Base-by-base conservation (phyloP, 345 rosid species). In the Toxicodendron radicans region DNA sequence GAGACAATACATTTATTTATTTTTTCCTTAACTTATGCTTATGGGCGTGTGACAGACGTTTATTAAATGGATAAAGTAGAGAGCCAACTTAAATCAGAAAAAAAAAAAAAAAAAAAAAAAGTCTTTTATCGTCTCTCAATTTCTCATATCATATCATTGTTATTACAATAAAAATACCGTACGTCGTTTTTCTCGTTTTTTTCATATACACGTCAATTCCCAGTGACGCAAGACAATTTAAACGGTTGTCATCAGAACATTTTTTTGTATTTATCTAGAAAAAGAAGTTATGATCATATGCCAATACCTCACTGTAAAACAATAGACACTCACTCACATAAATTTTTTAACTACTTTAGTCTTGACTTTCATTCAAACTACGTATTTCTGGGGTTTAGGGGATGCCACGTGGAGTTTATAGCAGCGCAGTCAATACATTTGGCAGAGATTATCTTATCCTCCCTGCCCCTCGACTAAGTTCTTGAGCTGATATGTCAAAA, bases 221-320 rank as follows among this genome's bases (percentile, higher is more conserved):
- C 41, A n/a, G 80, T 79, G 87, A 85, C 90, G 83, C 77, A 70
- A 66, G 75, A 76, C 80, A 78, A 59, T 74, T 76, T 74, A 71
- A 77, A 82, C 72, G 83, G 84, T 73, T 77, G 74, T 66, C 72
- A 82, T 82, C 83, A 32, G 78, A 66, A 57, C 13, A 7, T 30
- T 61, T 30, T 61, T 80, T 80, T 73, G 80, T 72, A 56, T 64
- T 66, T 66, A 69, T 79, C 41, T 33, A 4, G 9, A 41, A 53
- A 30, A 10, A 35, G 18, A 43, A 16, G 75, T 16, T 4, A 1
- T 16, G 21, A 46, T 81, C 82, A 46, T 35, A 65, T 68, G 83
- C 67, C 14, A 32, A 68, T 58, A 64, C 54, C 57, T 2, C 63
- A 17, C 16, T 8, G 17, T 56, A 65, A 48, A 63, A 60, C 30